These are phyloP conservation scores for Leptoxyphium fumago DNA, from an alignment of 2,329 filamentous ascomycete genomes.

Conservation along the genomic window DNA sequence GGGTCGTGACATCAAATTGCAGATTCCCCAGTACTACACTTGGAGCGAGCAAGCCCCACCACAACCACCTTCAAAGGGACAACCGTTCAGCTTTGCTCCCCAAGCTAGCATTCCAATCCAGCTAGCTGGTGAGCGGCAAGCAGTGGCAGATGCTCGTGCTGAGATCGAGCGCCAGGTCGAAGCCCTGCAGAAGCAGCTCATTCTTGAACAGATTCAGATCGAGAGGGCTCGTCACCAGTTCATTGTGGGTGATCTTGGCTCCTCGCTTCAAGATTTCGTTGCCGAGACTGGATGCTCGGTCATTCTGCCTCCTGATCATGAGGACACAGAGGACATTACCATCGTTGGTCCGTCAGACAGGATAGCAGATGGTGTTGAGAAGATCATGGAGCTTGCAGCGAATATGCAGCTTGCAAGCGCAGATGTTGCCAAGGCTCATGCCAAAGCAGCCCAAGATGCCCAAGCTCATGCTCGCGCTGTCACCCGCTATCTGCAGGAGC, in stretches of 20 bases:
- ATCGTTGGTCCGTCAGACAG: conserved; percentile 66
- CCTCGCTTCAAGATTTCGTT: conserved; percentile 73
- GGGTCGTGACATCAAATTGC: conserved; percentile 61
- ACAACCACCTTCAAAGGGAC: conserved; percentile 43
- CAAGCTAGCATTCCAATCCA: conserved; percentile 65
- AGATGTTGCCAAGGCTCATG: conserved; percentile 68
- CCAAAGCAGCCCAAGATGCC: conserved; percentile 55
- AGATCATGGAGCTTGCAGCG: conserved; percentile 75
- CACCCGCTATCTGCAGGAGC: conserved; percentile 73
- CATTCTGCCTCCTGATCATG: conserved; percentile 58
- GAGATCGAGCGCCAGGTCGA: conserved; percentile 68
- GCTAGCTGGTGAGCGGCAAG: conserved; percentile 70
- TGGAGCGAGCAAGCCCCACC: conserved; percentile 56
- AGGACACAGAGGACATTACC: conserved; percentile 70
- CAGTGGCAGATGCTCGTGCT: conserved; percentile 64
- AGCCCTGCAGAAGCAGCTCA: conserved; percentile 60
- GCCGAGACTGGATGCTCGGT: conserved; percentile 81
- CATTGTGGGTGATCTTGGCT: conserved; percentile 73
- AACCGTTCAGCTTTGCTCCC: conserved; percentile 55
- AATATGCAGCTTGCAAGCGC: conserved; percentile 74
- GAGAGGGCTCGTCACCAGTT: conserved; percentile 85
- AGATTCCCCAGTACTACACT: conserved; percentile 68
- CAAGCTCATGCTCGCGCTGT: conserved; percentile 71
- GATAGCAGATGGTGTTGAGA: conserved; percentile 62
- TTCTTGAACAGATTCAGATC: conserved; percentile 65